Base-by-base conservation (phyloP, 306 rosid genomes). In the Pyrus betulifolia region DNA sequence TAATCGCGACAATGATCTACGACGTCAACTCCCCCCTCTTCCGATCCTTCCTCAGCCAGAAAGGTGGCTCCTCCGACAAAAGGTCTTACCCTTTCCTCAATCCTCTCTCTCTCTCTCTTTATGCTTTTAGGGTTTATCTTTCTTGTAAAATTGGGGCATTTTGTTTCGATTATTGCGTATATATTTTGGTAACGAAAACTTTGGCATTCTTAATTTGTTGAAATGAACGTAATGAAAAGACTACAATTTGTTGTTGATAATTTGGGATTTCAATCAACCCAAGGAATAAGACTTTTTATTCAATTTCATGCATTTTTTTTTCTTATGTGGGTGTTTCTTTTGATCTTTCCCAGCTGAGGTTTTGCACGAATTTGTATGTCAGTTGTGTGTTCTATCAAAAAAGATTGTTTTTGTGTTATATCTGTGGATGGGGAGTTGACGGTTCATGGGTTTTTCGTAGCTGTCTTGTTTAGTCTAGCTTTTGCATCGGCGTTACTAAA, bases 31-130 rank as follows among this genome's bases (percentile, higher is more conserved):
- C 98, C 21, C 96, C 92, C 1, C 93, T 96, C 17, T 96, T 96
- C 88, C 97, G 99, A 76, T 96, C 98, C 77, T 92, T 96, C 92
- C 99, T 96, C 75, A 92, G 98, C 85, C 98, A 96, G 90, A 96
- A 89, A 85, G 99, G 99, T 30, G 97, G 97, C 44, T 77, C 97
- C 70, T 92, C 99, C 42, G 98, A 92, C 40, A 96, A 89, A 87
- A 92, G 98, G 99, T 92, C 4, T 68, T n/a, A 6, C 28, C 8
- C 35, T 68, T 30, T 74, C 76, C 38, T 21, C n/a, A 0, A 17
- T 28, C 3, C 18, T n/a, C 14, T 28, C 23, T 27, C 28, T 51
- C 2, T 45, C 19, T 22, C 15, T 30, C 10, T 27, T 35, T 54
- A 14, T 45, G 1, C 14, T 13, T 40, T 72, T 27, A 3, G 31